Percentiles rank a stretch among this genome's conserved stretches.
Evolutionary conservation across 192 early-diverging fungal species (phyloP).

Genomic region (Coemansia umbellata): DNA sequence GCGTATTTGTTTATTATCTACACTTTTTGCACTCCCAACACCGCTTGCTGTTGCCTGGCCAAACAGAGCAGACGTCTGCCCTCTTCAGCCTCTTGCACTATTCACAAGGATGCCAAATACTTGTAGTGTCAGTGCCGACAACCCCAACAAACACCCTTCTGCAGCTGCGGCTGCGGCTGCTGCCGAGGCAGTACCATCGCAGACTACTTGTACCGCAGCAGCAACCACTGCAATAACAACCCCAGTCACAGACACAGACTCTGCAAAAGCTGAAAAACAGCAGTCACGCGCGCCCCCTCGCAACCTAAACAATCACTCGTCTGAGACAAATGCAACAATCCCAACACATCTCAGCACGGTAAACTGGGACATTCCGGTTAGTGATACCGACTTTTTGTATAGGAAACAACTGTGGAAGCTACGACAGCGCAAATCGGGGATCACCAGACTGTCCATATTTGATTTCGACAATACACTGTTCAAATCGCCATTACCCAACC

Average conservation of each 20-base stretch:
- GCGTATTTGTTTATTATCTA: background rate
- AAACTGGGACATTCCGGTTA: conserved; percentile 34
- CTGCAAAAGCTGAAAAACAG: background rate
- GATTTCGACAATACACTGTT: conserved; percentile 70
- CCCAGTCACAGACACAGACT: no score
- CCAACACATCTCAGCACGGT: conserved; percentile 35
- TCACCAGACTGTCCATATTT: conserved; percentile 49
- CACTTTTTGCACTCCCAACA: conserved; percentile 2
- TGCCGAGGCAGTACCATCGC: no score
- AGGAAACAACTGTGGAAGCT: conserved; percentile 35
- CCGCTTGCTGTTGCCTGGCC: background rate
- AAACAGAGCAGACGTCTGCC: background rate
- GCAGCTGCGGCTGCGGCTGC: no score
- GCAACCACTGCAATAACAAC: no score
- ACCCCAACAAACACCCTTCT: no score
- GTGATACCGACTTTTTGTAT: conserved; percentile 38
- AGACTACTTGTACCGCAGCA: no score
- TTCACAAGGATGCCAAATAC: conserved; percentile 1
- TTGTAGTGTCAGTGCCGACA: no score
- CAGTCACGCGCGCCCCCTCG: background rate
- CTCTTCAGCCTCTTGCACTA: background rate
- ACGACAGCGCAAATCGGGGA: conserved; percentile 20
- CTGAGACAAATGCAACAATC: background rate
- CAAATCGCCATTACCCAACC: conserved; percentile 58
- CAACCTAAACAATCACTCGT: background rate